Evolutionary conservation across 192 early-diverging fungal species (phyloP).

Genomic region (Rhizophagus clarus): DNA sequence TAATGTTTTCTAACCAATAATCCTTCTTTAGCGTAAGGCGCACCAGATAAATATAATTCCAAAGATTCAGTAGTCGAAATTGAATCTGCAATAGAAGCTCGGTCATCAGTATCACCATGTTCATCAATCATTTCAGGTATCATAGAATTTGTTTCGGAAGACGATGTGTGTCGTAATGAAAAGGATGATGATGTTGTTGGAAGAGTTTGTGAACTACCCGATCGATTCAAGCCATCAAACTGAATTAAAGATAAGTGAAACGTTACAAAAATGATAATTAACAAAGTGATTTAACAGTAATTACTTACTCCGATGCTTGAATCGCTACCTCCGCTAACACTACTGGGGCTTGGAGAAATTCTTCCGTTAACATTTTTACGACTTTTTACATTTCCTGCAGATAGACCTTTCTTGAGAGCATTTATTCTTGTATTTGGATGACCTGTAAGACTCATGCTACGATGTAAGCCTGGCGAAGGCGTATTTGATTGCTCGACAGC

Average conservation of each 20-base stretch:
- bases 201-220: constrained; percentile 17
- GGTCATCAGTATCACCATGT: constrained; percentile 10
- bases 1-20: constrained; percentile 87
- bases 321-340: constrained; percentile 17
- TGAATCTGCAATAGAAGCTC: constrained; percentile 11
- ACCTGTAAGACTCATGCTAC: constrained; percentile 28
- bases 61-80: constrained; percentile 24
- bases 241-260: neutral
- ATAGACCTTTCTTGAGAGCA: constrained; percentile 15
- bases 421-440: constrained; percentile 25
- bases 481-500: constrained; percentile 9
- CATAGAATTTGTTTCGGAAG: constrained; percentile 9
- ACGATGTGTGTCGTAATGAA: constrained; percentile 18
- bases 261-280: neutral
- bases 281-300: neutral
- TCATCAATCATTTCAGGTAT: constrained; percentile 12
- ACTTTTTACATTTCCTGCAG: constrained; percentile 1
- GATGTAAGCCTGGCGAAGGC: constrained; percentile 23
- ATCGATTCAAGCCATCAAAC: neutral
- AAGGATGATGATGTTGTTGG: constrained; percentile 5
- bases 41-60: constrained; percentile 17
- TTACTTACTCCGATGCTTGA: constrained; percentile 10
- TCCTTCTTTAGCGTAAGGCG: constrained; percentile 65
- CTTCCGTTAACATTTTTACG: constrained; percentile 24
- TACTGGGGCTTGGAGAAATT: constrained; percentile 26